These are phyloP conservation scores for Filobasidium floriforme DNA, from an alignment of 768 basidiomycete genomes.

Conservation along the genomic window DNA sequence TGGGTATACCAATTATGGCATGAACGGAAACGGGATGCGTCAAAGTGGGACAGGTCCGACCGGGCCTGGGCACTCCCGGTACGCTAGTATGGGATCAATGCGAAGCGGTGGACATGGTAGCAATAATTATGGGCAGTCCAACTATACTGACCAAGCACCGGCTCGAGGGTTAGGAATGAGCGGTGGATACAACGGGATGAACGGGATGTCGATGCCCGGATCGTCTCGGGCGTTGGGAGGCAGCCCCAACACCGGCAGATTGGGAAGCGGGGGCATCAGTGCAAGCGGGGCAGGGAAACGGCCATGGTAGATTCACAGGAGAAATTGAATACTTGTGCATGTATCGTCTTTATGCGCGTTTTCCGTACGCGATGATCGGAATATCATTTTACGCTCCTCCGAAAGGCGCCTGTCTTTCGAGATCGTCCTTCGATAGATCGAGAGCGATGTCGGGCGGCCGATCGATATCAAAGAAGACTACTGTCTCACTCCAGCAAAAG, in stretches of 20 bases:
- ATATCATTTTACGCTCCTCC: too few species aligned
- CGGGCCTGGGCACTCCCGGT: background rate
- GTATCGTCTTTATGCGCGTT: background rate
- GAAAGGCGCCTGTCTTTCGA: too few species aligned
- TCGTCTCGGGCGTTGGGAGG: background rate
- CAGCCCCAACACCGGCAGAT: background rate
- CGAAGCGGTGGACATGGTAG: background rate
- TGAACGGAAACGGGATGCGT: background rate
- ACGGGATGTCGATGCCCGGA: background rate
- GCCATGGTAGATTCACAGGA: conserved; percentile 1
- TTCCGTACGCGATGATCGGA: too few species aligned
- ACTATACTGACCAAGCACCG: conserved; percentile 6
- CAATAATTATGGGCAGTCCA: background rate
- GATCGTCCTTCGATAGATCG: too few species aligned
- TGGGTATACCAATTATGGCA: conserved; percentile 2
- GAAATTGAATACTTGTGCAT: background rate
- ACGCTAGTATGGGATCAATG: conserved; percentile 1
- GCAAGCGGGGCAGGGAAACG: background rate
- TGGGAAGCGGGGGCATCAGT: background rate
- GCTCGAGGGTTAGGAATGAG: background rate
- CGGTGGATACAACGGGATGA: conserved; percentile 7
- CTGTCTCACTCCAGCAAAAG: too few species aligned
- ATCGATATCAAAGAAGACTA: too few species aligned
- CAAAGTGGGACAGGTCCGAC: background rate
- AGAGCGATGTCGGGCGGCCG: too few species aligned